Base-by-base conservation (phyloP, 139 green algal species). In the Micractinium conductrix region DNA sequence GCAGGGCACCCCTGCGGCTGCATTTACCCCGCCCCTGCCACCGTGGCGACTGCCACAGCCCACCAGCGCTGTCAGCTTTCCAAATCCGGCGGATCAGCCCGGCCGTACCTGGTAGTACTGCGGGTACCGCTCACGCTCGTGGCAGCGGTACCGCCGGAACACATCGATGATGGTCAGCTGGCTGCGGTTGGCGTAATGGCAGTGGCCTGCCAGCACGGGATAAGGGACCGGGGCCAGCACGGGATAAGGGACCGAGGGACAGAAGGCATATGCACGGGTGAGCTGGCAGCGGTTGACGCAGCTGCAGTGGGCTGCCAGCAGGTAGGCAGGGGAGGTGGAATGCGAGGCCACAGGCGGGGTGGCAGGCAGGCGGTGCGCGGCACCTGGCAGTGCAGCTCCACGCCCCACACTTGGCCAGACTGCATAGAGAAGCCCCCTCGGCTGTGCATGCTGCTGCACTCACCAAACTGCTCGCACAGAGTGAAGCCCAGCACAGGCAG, bases 401-500 rank as follows among this genome's bases (percentile, higher is more conserved):
- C 53, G 5, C 24, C 53, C 53, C 8, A 2, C 53, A 62, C 53
- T 14, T 62, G 8, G 19, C 10, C 53, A 62, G n/a, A n/a, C n/a
- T n/a, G n/a, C n/a, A n/a, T n/a, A n/a, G 48, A 58, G 48, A 10
- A 58, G 14, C 48, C 48, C 14, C 14, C 48, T 58, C 48, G 48
- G 48, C 60, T 19, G 16, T 19, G 24, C 60, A 8, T 8, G 8
- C 60, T 35, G 3, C 14, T 37, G 8, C 19, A 24, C 60, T 68
- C 60, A 68, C 60, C 60, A 68, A 68, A 68, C 26, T 68, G 60
- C 60, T 68, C 60, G 60, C 60, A 68, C 60, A 68, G 60, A 8
- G 60, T 35, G 60, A 37, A 68, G 60, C 60, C 35, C 60, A 68
- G 60, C 22, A 26, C 60, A 26, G 60, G 60, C 60, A 68, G 33